These are phyloP conservation scores for Geotrichum macrosporum DNA, from an alignment of 1,139 yeast genomes.

Conservation along the genomic window DNA sequence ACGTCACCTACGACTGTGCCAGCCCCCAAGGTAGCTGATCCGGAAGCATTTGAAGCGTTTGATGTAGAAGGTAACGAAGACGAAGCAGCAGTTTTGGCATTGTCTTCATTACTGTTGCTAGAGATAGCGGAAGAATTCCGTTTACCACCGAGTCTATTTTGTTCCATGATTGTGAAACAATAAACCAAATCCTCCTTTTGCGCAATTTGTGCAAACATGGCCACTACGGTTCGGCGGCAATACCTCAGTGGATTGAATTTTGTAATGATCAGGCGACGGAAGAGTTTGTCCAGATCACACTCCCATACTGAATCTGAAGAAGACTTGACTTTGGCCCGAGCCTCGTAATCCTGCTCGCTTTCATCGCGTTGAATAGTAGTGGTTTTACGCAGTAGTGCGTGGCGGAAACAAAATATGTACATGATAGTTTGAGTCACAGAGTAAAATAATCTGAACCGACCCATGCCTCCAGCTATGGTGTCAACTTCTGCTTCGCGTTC, in stretches of 20 bases:
- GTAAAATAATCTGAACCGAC: constrained; percentile 74
- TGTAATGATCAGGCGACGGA: constrained; percentile 79
- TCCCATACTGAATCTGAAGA: constrained; percentile 55
- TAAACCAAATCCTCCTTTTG: constrained; percentile 87
- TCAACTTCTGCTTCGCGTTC: constrained; percentile 81
- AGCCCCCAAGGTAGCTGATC: too few relatives aligned
- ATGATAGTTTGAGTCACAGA: constrained; percentile 90
- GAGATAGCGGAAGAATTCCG: too few relatives aligned
- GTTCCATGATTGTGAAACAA: constrained; percentile 89
- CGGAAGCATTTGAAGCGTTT: too few relatives aligned
- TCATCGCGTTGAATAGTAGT: background rate
- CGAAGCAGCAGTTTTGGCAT: too few relatives aligned
- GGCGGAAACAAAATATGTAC: constrained; percentile 88
- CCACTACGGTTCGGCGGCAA: constrained; percentile 90
- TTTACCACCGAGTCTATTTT: constrained; percentile 64
- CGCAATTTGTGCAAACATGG: constrained; percentile 89
- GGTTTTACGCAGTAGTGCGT: constrained; percentile 44
- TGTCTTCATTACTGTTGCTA: too few relatives aligned
- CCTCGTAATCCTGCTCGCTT: constrained; percentile 28
- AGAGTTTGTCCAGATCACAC: constrained; percentile 74
- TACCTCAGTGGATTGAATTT: constrained; percentile 90
- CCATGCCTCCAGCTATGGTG: constrained; percentile 43
- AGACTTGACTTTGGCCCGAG: constrained; percentile 24
- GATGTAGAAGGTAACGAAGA: too few relatives aligned
- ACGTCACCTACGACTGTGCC: constrained; percentile 24